Evolutionary conservation across 352 stramenopile genomes (phyloP), one percentile per base, ranked within the genome.

Genomic region (Halophytophthora polymorphica): DNA sequence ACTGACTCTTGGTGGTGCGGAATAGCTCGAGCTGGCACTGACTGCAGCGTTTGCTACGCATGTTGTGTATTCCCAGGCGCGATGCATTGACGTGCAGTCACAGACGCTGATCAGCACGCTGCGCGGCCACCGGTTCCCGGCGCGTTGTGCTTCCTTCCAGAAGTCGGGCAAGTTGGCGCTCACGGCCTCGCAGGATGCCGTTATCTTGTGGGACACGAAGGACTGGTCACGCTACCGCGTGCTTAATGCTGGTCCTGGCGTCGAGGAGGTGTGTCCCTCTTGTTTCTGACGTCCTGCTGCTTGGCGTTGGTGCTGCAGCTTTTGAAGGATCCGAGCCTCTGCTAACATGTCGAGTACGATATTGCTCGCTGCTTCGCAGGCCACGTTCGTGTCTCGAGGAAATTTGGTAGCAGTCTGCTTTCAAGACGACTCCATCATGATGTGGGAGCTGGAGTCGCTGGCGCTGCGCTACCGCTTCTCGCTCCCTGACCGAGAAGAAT

Each of bases 161-260:
- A 69, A 69, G 18, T 84, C 82, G 0, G 83, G 84, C 0, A 70
- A 79, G 15, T 54, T 95, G 17, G 84, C 81, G 13, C 67, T 95
- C 15, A 93, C 80, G 2, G 78, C 80, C 0, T 95, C 80, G 2
- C 69, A 77, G 40, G 82, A 93, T 34, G 78, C 78, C 1, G 82
- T 93, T 3, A 92, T 91, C 50, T 52, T 95, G 19, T 95, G 84
- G 84, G 80, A 95, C 46, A 90, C 77, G 0, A 84, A 77, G 52
- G 79, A 93, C 61, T 93, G 84, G 84, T 88, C 77, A 5, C 78
- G 80, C 11, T 91, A 84, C 55, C 67, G 84, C 8, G 80, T 91
- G 15, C 69, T 95, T 1, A 93, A 91, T 42, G 84, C 82, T 8
- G 81, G 80, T 0, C 77, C 78, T 0, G 79, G 76, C 0, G 78